These are phyloP conservation scores for Aspergillus fumigatus DNA, from an alignment of 2,329 filamentous ascomycete species.

Conservation along the genomic window DNA sequence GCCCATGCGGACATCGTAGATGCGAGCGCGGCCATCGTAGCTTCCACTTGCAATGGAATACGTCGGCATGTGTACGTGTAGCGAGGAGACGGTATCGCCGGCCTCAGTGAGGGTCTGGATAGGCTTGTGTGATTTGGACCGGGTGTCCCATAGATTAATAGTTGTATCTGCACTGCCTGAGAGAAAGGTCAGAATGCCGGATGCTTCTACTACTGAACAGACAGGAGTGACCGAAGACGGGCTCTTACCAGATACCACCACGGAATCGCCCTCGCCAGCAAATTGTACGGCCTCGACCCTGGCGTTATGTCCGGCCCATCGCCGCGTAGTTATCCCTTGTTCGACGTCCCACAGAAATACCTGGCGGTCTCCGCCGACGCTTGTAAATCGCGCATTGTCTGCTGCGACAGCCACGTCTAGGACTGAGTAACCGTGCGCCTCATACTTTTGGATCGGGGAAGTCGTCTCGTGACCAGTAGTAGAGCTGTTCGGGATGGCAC, in stretches of 20 bases:
- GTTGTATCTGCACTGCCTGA: conserved; percentile 42
- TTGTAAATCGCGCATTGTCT: conserved; percentile 81
- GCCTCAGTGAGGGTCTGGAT: conserved; percentile 41
- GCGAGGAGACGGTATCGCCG: conserved; percentile 37
- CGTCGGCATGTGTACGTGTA: conserved; percentile 36
- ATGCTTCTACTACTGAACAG: not conserved
- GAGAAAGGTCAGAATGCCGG: not conserved
- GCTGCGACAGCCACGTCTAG: conserved; percentile 68
- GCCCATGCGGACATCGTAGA: conserved; percentile 79
- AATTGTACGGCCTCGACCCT: conserved; percentile 77
- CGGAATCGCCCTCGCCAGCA: conserved; percentile 67
- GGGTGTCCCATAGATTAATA: conserved; percentile 41
- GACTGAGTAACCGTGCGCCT: conserved; percentile 87
- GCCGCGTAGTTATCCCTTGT: conserved; percentile 68
- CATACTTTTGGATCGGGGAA: conserved; percentile 77
- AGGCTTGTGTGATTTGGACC: conserved; percentile 38
- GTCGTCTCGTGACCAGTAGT: conserved; percentile 29
- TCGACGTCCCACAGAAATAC: conserved; percentile 95
- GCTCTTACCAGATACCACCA: conserved; percentile 59
- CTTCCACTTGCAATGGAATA: conserved; percentile 65
- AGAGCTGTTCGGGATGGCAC: conserved; percentile 46
- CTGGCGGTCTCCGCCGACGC: conserved; percentile 81
- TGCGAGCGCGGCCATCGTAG: conserved; percentile 76
- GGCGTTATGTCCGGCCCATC: conserved; percentile 67
- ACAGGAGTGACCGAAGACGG: too few species aligned